Evolutionary conservation across 1,139 yeast genomes (phyloP).

Genomic region (Saccharomyces uvarum): DNA sequence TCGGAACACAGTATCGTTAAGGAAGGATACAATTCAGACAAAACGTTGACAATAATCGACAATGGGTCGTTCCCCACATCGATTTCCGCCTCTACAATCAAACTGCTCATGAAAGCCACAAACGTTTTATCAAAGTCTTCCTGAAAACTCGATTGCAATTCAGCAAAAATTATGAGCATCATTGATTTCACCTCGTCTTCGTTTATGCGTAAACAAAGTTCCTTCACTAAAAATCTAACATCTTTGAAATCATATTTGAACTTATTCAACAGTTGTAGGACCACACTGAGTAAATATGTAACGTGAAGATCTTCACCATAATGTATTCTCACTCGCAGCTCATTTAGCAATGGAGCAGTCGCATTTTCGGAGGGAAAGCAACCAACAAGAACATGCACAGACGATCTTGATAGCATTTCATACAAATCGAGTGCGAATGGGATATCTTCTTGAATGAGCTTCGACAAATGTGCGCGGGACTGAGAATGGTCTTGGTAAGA

Average conservation of each 20-base stretch:
- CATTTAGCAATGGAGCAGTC: conserved; percentile 15
- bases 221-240: conserved; percentile 20
- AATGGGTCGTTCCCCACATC: conserved; percentile 23
- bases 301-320: conserved; percentile 16
- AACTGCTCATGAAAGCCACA: conserved; percentile 15
- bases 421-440: conserved; percentile 17
- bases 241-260: conserved; percentile 18
- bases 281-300: conserved; percentile 16
- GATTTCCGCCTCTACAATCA: conserved; percentile 26
- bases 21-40: conserved; percentile 27
- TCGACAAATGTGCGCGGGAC: conserved; percentile 15
- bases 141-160: conserved; percentile 14
- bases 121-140: conserved; percentile 17
- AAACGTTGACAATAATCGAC: conserved; percentile 15
- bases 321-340: conserved; percentile 17
- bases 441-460: conserved; percentile 12
- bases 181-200: conserved; percentile 20
- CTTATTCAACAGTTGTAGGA: conserved; percentile 21
- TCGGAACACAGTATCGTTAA: conserved; percentile 25
- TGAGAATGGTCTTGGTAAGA: conserved; percentile 26
- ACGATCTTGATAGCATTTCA: conserved; percentile 13
- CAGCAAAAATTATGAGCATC: conserved; percentile 19
- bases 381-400: conserved; percentile 22
- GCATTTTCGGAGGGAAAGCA: conserved; percentile 16
- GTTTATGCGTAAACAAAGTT: conserved; percentile 17